Evolutionary conservation across 1,284 basidiomycete species (phyloP).

Genomic region (Irpex lacteus): DNA sequence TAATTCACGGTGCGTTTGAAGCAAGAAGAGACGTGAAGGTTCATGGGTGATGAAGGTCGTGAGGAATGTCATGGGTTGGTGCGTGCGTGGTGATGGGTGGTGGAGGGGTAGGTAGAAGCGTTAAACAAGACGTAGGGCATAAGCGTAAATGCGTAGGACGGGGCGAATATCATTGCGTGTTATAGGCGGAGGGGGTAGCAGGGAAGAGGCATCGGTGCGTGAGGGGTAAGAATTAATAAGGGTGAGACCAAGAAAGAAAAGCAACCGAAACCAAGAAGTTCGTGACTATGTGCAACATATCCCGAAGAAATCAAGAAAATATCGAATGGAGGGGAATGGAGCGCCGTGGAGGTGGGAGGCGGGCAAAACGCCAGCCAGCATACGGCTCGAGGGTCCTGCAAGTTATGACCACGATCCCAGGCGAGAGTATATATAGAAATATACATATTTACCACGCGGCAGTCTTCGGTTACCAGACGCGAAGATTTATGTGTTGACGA

Average conservation of each 20-base stretch:
- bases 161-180: not conserved
- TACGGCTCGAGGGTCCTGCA: not conserved
- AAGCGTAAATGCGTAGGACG: not conserved
- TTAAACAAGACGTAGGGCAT: not conserved
- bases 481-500: not conserved
- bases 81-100: not conserved
- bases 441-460: slow-evolving; percentile 3
- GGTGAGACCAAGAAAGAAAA: not conserved
- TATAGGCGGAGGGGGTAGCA: not conserved
- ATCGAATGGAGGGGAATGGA: too few relatives aligned
- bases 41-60: slow-evolving; percentile 3
- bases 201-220: not conserved
- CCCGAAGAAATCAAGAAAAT: not conserved
- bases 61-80: not conserved
- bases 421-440: not conserved
- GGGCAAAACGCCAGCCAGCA: not conserved
- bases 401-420: not conserved
- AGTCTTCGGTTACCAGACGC: not conserved
- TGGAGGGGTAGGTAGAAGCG: not conserved
- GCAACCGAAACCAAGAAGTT: not conserved
- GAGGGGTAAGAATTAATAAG: not conserved
- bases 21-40: slow-evolving; percentile 1
- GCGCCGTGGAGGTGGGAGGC: too few relatives aligned
- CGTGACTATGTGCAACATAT: slow-evolving; percentile 3
- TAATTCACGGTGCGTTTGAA: not conserved